Evolutionary conservation across 768 basidiomycete genomes (phyloP).

Genomic region (Tylopilus rubrobrunneus): DNA sequence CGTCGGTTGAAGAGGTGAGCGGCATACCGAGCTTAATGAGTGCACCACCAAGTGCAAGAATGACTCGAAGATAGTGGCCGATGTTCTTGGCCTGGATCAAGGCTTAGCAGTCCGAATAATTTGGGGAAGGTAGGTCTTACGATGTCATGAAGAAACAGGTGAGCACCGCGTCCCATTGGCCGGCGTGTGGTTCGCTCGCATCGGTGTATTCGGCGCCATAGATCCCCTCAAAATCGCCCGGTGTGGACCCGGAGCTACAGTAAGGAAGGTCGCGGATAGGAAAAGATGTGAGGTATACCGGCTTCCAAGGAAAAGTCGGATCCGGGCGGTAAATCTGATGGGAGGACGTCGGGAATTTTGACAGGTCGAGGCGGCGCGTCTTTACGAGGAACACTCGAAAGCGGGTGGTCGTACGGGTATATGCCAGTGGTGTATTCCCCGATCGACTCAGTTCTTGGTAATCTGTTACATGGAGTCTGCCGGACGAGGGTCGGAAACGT

Average conservation of each 20-base stretch:
- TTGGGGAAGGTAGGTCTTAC: conserved; percentile 33
- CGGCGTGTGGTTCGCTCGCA: conserved; percentile 62
- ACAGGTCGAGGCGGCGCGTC: conserved; percentile 63
- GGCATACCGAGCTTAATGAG: conserved; percentile 76
- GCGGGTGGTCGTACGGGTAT: conserved; percentile 89
- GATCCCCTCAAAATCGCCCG: conserved; percentile 91
- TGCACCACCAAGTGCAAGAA: conserved; percentile 81
- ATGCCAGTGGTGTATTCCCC: conserved; percentile 56
- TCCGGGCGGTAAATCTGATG: conserved; percentile 60
- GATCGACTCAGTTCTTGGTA: conserved; percentile 55
- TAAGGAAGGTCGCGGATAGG: not conserved
- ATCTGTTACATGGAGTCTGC: not conserved
- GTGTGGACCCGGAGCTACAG: not conserved
- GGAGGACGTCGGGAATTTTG: conserved; percentile 79
- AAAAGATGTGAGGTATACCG: conserved; percentile 40
- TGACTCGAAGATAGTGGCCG: conserved; percentile 83
- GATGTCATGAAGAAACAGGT: conserved; percentile 99
- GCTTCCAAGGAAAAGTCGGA: conserved; percentile 83
- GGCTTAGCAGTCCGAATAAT: not conserved
- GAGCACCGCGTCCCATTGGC: conserved; percentile 83
- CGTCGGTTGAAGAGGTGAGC: not conserved
- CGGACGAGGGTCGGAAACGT: conserved; percentile 12
- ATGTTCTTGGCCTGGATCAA: conserved; percentile 78
- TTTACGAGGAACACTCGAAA: conserved; percentile 71
- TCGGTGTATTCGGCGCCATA: conserved; percentile 58